Evolutionary conservation across 2,329 filamentous ascomycete species (phyloP).

Genomic region (Ascochyta rabiei): DNA sequence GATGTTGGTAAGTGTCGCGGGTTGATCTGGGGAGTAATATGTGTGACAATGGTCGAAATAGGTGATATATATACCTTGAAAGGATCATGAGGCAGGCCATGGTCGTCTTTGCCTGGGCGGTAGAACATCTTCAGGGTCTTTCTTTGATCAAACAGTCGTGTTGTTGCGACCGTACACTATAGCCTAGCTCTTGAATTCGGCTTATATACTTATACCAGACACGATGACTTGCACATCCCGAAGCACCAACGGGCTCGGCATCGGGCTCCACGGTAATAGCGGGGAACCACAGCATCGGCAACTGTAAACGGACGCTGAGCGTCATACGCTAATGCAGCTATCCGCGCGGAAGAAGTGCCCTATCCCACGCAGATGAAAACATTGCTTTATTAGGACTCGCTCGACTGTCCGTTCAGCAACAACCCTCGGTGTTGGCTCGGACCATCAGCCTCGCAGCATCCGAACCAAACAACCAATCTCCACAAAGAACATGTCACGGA

Average conservation of each 20-base stretch:
- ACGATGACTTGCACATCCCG: neutral
- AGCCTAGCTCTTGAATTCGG: no score
- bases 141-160: no score
- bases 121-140: conserved; percentile 54
- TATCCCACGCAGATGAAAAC: neutral
- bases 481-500: conserved; percentile 47
- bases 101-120: conserved; percentile 58
- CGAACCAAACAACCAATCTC: neutral
- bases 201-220: neutral
- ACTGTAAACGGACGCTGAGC: conserved; percentile 11
- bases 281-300: conserved; percentile 18
- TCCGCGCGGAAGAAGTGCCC: neutral
- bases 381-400: neutral
- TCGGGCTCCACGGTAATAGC: neutral
- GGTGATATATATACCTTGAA: conserved; percentile 55
- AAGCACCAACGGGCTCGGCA: neutral
- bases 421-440: conserved; percentile 3
- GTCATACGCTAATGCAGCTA: conserved; percentile 14
- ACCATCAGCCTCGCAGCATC: neutral
- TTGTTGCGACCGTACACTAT: no score
- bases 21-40: neutral
- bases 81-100: conserved; percentile 60
- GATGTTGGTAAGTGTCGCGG: neutral
- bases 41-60: neutral
- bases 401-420: neutral